Base-by-base conservation (phyloP, 805 yeast genomes). In the Huiozyma naganishii region DNA sequence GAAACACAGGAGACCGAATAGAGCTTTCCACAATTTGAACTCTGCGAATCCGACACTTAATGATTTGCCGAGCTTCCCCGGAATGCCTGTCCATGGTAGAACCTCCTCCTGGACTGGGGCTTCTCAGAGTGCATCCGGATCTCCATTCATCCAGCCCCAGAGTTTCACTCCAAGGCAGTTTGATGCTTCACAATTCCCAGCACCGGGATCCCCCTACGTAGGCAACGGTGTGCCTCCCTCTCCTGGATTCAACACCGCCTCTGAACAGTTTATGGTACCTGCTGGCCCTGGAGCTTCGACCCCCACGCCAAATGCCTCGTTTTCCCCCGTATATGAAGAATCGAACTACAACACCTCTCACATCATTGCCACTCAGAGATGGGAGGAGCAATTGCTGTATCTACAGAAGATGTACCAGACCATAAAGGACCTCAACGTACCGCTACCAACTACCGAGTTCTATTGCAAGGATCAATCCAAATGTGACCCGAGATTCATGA, bases 381-480 rank as follows among this genome's bases (percentile, higher is more conserved):
- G 57, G 51, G 57, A 57, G 37, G 61, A 59, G 44, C 69, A 65
- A 41, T 53, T 64, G 27, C 62, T 66, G 43, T 63, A 64, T 47
- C 52, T 65, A 51, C 50, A 66, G 49, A 62, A 61, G 38, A 60
- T 75, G 1, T 89, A 85, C 62, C 71, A 73, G 40, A 83, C 96
- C 1, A 79, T 84, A 53, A 78, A 80, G 57, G 78, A 86, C 55
- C 80, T 86, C 1, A 72, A 77, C 8, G 95, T 97, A 5, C 97
- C 97, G 4, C 68, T 78, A 10, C 80, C 95, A 0, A 84, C 90
- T 0, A 76, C 86, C 1, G 80, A 77, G 49, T 85, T 70, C 56
- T 69, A 68, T 39, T 75, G 82, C 1, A 67, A 76, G 29, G 97
- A 92, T 59, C 95, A 89, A 59, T 95, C 95, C 6, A 76, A 80